These are phyloP conservation scores for Verticillium albo-atrum DNA, from an alignment of 2,329 filamentous ascomycete species.

Conservation along the genomic window DNA sequence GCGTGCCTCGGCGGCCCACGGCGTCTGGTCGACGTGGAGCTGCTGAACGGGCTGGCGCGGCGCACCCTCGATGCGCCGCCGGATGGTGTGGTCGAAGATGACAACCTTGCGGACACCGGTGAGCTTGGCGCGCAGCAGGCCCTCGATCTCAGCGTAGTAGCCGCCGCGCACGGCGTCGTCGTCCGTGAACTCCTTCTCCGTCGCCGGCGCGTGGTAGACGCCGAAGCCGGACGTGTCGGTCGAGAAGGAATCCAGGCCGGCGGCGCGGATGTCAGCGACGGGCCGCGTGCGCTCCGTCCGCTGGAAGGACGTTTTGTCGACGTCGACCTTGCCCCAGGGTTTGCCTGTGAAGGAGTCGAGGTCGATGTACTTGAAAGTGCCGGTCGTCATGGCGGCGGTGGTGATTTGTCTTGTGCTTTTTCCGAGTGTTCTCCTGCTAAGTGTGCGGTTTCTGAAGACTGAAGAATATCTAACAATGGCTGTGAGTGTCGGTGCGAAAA, in stretches of 20 bases:
- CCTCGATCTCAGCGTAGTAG: constrained; percentile 61
- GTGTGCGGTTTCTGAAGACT: too few species aligned
- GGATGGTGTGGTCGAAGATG: constrained; percentile 71
- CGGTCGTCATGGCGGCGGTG: constrained; percentile 48
- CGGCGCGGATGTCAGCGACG: constrained; percentile 51
- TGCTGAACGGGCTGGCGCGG: constrained; percentile 63
- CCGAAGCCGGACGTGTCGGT: constrained; percentile 57
- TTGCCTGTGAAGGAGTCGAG: constrained; percentile 35
- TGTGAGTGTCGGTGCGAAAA: neutral
- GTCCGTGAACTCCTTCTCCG: constrained; percentile 50
- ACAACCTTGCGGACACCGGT: constrained; percentile 55
- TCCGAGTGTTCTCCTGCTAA: too few species aligned
- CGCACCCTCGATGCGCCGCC: constrained; percentile 46
- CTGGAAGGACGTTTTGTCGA: constrained; percentile 48
- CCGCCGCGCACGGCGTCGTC: constrained; percentile 46
- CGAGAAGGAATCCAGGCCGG: constrained; percentile 40
- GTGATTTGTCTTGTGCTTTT: neutral
- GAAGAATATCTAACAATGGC: neutral
- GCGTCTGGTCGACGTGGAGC: constrained; percentile 70
- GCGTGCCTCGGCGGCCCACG: constrained; percentile 53
- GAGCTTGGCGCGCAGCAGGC: constrained; percentile 48
- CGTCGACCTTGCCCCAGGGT: constrained; percentile 64
- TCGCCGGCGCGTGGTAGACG: constrained; percentile 45
- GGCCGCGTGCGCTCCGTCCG: constrained; percentile 37
- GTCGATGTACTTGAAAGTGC: constrained; percentile 58